Evolutionary conservation across 345 rosid genomes (phyloP), one percentile per base, ranked within the genome.

Genomic region (Cardamine chenopodiifolia): DNA sequence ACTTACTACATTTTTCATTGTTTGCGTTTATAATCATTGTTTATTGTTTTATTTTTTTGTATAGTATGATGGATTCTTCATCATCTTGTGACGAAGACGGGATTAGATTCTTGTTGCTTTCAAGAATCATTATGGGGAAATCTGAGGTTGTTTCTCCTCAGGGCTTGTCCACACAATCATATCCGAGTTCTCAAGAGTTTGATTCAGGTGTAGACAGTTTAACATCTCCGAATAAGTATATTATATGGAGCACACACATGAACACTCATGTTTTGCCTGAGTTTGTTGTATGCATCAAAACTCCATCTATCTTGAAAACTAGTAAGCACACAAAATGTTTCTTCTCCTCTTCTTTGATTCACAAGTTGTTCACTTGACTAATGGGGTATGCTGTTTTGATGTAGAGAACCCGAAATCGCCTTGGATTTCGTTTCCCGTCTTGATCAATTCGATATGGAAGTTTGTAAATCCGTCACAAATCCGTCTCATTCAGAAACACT

Each of bases 211-310:
- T 90, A 0, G 97, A 93, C 62, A 66, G 67, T 26, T 49, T 85
- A 2, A 19, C 54, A 2, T 62, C 80, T 50, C 89, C 91, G 0
- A 90, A 67, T 52, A 86, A 71, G 81, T 89, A 80, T 74, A 81
- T 90, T 11, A 62, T 93, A 8, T 89, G 98, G 96, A 85, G 83
- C 52, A 83, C 84, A 25, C 78, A 83, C 69, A 73, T 86, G 87
- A 90, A 92, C 70, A 81, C 87, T 50, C 90, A 87, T 66, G 79
- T 92, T 74, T 78, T 85, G 71, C 93, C 92, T 0, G 88, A 89
- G 71, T 87, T 75, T 66, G 47, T 87, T 3, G 56, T 93, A 17
- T 86, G 86, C 79, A 80, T 90, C 79, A 85, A 70, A 74, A 74
- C 87, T 29, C 81, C 91, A 47, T 34, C 81, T 56, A 49, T 68